A percentile compares a stretch with the other conserved stretches of the same genome.
Conservation (phyloP, 768 basidiomycete species). For the Naganishia onofrii region DNA sequence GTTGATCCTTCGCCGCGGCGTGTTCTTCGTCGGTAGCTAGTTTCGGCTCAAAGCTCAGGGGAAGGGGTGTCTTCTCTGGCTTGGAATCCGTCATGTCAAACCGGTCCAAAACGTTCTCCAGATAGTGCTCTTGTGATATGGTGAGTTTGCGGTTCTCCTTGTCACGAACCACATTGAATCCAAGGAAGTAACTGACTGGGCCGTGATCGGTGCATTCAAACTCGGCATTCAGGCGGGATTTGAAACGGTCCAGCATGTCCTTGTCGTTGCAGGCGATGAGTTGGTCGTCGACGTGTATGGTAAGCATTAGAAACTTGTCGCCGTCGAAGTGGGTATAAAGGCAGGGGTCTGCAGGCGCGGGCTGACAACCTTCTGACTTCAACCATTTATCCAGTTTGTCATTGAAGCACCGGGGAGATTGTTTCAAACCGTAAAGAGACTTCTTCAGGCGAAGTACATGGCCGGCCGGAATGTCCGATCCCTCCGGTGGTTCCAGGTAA, state of each 20-base stretch:
- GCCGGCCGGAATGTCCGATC: too few species aligned
- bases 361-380: background rate
- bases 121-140: constrained; percentile 31
- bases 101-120: constrained; percentile 24
- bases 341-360: constrained; percentile 29
- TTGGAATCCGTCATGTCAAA: constrained; percentile 22
- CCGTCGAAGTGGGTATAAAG: constrained; percentile 12
- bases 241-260: background rate
- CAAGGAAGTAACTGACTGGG: constrained; percentile 2
- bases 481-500: constrained; percentile 20
- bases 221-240: constrained; percentile 17
- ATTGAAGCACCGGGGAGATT: background rate
- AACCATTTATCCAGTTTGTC: constrained; percentile 2
- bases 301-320: constrained; percentile 8
- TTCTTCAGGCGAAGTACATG: too few species aligned
- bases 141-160: constrained; percentile 5
- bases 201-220: constrained; percentile 14
- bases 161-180: constrained; percentile 28
- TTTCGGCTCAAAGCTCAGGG: background rate
- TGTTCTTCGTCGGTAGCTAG: background rate
- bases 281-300: constrained; percentile 34
- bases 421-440: too few species aligned
- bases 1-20: background rate
- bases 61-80: constrained; percentile 15
- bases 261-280: constrained; percentile 26